Conservation (phyloP, 176 grass and related monocot genomes). For the Tuctoria greenei region DNA sequence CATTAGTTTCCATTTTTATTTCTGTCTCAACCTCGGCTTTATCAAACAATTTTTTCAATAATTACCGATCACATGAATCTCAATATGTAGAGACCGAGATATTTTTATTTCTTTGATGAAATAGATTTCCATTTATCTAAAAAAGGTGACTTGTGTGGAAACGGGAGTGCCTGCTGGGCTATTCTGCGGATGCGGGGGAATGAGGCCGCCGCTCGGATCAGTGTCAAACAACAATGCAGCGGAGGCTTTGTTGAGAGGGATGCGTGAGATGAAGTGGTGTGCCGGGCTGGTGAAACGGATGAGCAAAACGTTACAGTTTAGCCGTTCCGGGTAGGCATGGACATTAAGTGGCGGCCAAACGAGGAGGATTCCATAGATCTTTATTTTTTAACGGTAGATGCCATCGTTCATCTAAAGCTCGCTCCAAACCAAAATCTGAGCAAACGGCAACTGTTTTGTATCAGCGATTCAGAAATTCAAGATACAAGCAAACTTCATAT, state of each 20-base stretch:
- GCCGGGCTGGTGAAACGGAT: not conserved
- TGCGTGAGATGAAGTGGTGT: slow-evolving; percentile 26
- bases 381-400: not conserved
- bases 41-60: too few species aligned
- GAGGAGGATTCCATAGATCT: not conserved
- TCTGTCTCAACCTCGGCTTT: not conserved
- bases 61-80: too few species aligned
- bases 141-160: slow-evolving; percentile 14
- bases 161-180: not conserved
- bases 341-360: not conserved
- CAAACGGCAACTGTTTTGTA: not conserved
- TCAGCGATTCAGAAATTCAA: not conserved
- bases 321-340: not conserved
- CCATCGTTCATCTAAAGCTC: not conserved
- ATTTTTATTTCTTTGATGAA: too few species aligned
- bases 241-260: slow-evolving; percentile 34
- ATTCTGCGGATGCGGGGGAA: not conserved
- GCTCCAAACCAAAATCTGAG: not conserved
- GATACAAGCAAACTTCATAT: not conserved
- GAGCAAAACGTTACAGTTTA: slow-evolving; percentile 2
- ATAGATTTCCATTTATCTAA: too few species aligned
- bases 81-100: too few species aligned
- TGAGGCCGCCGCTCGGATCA: not conserved
- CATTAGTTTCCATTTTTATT: not conserved
- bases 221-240: not conserved